Evolutionary conservation across 352 stramenopile species (phyloP).

Genomic region (Phytophthora sp.): DNA sequence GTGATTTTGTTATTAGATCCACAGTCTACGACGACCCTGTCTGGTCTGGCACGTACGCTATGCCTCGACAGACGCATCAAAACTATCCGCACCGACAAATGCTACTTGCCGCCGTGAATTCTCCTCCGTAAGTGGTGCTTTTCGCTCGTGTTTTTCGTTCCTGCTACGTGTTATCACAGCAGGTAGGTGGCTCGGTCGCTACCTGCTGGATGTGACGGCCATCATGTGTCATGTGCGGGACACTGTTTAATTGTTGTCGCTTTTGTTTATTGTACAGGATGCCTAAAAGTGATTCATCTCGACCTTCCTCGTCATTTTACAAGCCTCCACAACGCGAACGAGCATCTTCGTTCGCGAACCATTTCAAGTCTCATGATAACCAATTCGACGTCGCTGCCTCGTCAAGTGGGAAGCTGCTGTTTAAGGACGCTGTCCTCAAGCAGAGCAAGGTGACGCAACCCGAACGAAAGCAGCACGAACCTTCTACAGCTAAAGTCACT

Average conservation of each 20-base stretch:
- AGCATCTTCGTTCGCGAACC: conserved; percentile 30
- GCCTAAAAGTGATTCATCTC: conserved; percentile 17
- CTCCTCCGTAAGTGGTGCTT: conserved; percentile 40
- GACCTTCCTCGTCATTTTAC: conserved; percentile 6
- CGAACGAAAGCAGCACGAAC: conserved; percentile 16
- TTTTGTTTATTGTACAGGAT: conserved; percentile 13
- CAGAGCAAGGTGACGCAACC: conserved; percentile 36
- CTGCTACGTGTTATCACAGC: conserved; percentile 13
- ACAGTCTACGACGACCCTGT: conserved; percentile 17
- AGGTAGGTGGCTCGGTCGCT: conserved; percentile 32
- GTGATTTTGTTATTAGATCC: conserved; percentile 8
- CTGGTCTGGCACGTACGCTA: conserved; percentile 20
- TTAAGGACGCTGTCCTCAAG: conserved; percentile 64
- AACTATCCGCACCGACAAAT: conserved; percentile 28
- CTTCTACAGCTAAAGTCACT: neutral
- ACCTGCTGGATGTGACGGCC: conserved; percentile 17
- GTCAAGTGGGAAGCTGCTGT: conserved; percentile 42
- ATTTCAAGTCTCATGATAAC: conserved; percentile 23
- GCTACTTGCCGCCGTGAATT: conserved; percentile 7
- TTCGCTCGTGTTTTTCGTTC: conserved; percentile 13
- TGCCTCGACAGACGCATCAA: conserved; percentile 24
- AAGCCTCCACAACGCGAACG: conserved; percentile 27
- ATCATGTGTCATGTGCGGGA: neutral
- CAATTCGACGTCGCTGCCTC: conserved; percentile 12
- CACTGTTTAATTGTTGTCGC: conserved; percentile 4